These are phyloP conservation scores for Cymbopogon citratus DNA, from an alignment of 176 grass and related monocot genomes.

Conservation along the genomic window DNA sequence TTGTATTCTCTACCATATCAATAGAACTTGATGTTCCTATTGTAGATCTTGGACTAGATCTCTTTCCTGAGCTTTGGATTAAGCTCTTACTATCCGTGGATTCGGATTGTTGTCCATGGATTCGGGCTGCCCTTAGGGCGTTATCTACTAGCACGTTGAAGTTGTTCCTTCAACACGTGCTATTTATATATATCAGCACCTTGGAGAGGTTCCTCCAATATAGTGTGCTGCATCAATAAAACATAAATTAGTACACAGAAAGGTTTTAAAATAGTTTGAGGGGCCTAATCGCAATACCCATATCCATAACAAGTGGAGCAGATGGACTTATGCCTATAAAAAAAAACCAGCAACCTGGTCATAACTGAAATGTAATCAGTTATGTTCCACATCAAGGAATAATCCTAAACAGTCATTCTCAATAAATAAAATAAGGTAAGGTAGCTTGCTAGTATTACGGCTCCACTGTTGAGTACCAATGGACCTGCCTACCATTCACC, in stretches of 20 bases:
- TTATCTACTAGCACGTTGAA: no score
- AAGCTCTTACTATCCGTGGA: no score
- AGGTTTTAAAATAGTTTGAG: background rate
- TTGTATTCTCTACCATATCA: no score
- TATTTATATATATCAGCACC: no score
- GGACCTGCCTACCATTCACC: background rate
- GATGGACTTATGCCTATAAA: background rate
- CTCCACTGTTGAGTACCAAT: background rate
- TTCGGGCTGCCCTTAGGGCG: no score
- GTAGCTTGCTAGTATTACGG: constrained; percentile 2
- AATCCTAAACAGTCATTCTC: background rate
- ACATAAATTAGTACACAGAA: background rate
- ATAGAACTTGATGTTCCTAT: no score
- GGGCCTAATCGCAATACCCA: background rate
- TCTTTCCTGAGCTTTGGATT: no score
- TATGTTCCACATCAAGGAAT: background rate
- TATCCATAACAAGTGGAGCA: background rate
- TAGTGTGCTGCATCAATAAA: no score
- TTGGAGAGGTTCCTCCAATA: no score
- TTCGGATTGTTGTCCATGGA: no score
- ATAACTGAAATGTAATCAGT: background rate
- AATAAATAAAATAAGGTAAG: background rate
- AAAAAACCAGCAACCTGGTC: background rate
- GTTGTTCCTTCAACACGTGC: no score
- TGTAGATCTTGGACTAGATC: no score